These are phyloP conservation scores for Mortierella sp. DNA, from an alignment of 371 early-diverging fungal genomes.

Conservation along the genomic window DNA sequence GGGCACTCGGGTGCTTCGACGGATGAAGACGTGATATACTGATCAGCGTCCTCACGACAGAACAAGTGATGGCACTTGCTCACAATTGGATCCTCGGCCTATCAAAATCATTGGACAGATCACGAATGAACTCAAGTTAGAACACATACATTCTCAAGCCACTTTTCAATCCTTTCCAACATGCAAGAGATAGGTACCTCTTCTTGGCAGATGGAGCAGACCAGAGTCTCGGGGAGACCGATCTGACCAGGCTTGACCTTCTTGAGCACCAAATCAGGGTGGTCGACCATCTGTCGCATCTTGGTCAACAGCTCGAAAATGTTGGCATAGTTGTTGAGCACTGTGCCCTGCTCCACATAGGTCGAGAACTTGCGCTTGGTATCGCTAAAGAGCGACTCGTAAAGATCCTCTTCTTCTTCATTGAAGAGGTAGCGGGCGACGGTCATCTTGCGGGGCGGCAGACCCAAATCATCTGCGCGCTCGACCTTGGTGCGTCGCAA, in stretches of 20 bases:
- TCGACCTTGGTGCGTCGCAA: constrained; percentile 94
- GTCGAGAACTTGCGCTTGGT: constrained; percentile 86
- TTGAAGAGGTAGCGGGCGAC: constrained; percentile 89
- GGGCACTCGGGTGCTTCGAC: constrained; percentile 82
- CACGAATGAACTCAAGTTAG: neutral
- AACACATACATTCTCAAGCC: no score
- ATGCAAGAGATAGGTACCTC: constrained; percentile 33
- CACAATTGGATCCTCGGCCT: constrained; percentile 91
- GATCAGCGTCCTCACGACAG: constrained; percentile 79
- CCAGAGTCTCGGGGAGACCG: constrained; percentile 65
- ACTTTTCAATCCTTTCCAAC: neutral
- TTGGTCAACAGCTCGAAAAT: constrained; percentile 87
- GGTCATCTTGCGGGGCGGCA: constrained; percentile 90
- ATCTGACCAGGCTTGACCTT: constrained; percentile 52
- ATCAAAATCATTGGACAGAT: neutral
- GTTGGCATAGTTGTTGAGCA: constrained; percentile 95
- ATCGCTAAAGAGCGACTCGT: constrained; percentile 86
- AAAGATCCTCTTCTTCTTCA: constrained; percentile 95
- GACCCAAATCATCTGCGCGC: constrained; percentile 91
- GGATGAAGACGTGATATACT: constrained; percentile 67
- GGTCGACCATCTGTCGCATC: constrained; percentile 89
- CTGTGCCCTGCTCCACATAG: constrained; percentile 89
- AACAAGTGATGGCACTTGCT: constrained; percentile 94
- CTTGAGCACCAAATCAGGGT: constrained; percentile 88
- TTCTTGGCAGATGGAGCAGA: constrained; percentile 96